Percentiles rank a stretch among this genome's conserved stretches.
These are phyloP conservation scores for Thelonectria rubi DNA, from an alignment of 2,329 filamentous ascomycete genomes.

Conservation along the genomic window DNA sequence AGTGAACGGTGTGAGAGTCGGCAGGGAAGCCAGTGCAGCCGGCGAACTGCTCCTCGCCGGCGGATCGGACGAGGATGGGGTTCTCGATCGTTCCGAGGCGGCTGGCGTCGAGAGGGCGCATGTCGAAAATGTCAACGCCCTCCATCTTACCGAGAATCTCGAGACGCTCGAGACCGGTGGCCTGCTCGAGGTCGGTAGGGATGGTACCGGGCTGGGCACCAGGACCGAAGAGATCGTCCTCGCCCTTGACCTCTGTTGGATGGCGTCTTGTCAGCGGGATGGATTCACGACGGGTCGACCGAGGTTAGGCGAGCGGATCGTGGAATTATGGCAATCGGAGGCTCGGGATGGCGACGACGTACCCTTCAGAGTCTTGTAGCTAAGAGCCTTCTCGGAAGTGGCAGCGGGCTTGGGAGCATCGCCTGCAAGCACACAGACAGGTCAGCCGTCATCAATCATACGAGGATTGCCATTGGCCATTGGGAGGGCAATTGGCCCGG, in stretches of 20 bases:
- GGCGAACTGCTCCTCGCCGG: constrained; percentile 94
- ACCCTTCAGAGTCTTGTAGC: constrained; percentile 59
- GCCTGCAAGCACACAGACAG: constrained; percentile 43
- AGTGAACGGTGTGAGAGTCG: constrained; percentile 90
- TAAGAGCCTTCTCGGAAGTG: constrained; percentile 55
- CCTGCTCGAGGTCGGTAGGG: constrained; percentile 93
- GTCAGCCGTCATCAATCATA: constrained; percentile 43
- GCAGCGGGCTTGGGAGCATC: constrained; percentile 51
- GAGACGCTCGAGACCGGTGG: constrained; percentile 97
- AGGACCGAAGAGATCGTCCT: constrained; percentile 84
- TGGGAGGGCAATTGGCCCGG: constrained; percentile 28
- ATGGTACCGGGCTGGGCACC: constrained; percentile 85
- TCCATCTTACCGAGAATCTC: constrained; percentile 99
- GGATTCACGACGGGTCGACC: constrained; percentile 33
- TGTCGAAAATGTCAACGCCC: constrained; percentile 97
- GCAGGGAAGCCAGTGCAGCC: constrained; percentile 95
- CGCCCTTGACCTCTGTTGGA: constrained; percentile 77
- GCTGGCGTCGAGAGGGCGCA: constrained; percentile 93
- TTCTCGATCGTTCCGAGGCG: constrained; percentile 90
- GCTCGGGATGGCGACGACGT: constrained; percentile 43
- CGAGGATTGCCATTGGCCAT: constrained; percentile 43
- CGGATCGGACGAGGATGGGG: constrained; percentile 90
- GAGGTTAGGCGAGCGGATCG: constrained; percentile 35
- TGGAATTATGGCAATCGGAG: constrained; percentile 8
- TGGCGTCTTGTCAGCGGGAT: constrained; percentile 35